Conservation (phyloP, 2,329 filamentous ascomycete genomes). For the Alternaria conjuncta region DNA sequence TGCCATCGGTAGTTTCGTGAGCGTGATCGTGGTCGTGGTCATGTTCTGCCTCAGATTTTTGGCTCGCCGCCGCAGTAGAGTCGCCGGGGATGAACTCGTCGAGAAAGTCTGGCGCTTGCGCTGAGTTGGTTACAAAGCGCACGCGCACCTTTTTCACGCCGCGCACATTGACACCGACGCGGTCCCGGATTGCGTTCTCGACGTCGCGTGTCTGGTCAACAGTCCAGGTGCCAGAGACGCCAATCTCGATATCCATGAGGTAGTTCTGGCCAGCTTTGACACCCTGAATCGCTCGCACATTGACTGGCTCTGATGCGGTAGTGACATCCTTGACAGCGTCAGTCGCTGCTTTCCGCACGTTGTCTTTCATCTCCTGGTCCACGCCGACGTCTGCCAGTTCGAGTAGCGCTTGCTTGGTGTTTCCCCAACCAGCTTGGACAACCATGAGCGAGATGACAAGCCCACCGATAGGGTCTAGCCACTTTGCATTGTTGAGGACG, state of each 20-base stretch:
- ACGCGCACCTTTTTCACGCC: constrained; percentile 85
- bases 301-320: constrained; percentile 63
- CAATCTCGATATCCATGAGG: constrained; percentile 86
- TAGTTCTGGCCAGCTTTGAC: constrained; percentile 98
- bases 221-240: constrained; percentile 77
- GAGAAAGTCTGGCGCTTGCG: constrained; percentile 63
- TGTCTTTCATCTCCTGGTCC: constrained; percentile 79
- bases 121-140: constrained; percentile 77
- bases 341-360: constrained; percentile 69
- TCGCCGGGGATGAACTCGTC: constrained; percentile 67
- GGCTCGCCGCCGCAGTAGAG: constrained; percentile 34
- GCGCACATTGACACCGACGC: constrained; percentile 76
- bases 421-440: constrained; percentile 85
- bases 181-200: constrained; percentile 75
- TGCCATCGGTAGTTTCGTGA: constrained; percentile 27
- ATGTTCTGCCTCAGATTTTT: constrained; percentile 41
- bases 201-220: constrained; percentile 72
- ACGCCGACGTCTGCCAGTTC: constrained; percentile 92
- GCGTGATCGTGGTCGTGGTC: constrained; percentile 34
- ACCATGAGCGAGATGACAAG: constrained; percentile 93
- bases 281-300: constrained; percentile 80
- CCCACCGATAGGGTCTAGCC: constrained; percentile 93
- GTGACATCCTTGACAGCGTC: constrained; percentile 50
- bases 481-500: constrained; percentile 80
- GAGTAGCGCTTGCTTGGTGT: constrained; percentile 80